These are phyloP conservation scores for Leersia perrieri DNA, from an alignment of 176 grass and related monocot species.

Conservation along the genomic window DNA sequence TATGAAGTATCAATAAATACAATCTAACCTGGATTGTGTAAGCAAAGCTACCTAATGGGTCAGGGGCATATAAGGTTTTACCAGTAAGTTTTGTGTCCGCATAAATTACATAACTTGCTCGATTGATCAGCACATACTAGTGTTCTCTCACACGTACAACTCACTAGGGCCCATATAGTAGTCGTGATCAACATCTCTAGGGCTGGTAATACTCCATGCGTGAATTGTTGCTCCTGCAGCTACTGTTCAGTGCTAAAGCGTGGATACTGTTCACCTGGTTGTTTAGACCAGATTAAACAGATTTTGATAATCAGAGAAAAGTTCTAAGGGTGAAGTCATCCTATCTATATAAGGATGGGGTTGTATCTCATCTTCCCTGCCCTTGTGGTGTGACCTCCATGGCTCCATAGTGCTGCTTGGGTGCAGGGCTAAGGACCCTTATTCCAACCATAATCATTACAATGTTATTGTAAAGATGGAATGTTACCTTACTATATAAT, in stretches of 20 bases:
- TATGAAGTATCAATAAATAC: conserved; percentile 1
- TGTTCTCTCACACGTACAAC: background rate
- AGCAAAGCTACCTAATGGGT: background rate
- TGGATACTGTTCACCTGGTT: background rate
- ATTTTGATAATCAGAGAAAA: background rate
- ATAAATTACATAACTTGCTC: background rate
- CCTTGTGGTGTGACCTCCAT: background rate
- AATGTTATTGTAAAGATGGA: background rate
- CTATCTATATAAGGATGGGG: background rate
- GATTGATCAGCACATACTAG: background rate
- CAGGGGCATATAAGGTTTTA: background rate
- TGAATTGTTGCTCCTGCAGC: background rate
- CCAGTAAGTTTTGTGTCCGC: background rate
- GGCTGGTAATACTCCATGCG: background rate
- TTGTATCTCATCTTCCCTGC: background rate
- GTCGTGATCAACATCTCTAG: background rate
- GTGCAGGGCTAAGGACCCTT: background rate
- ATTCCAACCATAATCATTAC: background rate
- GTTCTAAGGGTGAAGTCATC: background rate
- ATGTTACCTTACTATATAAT: background rate
- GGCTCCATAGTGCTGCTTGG: background rate
- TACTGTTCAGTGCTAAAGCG: background rate
- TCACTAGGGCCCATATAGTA: background rate
- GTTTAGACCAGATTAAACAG: background rate
- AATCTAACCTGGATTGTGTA: background rate